Percentiles rank a stretch among this genome's conserved stretches.
Conservation (phyloP, 768 basidiomycete genomes). For the Aureoboletus auriporus region DNA sequence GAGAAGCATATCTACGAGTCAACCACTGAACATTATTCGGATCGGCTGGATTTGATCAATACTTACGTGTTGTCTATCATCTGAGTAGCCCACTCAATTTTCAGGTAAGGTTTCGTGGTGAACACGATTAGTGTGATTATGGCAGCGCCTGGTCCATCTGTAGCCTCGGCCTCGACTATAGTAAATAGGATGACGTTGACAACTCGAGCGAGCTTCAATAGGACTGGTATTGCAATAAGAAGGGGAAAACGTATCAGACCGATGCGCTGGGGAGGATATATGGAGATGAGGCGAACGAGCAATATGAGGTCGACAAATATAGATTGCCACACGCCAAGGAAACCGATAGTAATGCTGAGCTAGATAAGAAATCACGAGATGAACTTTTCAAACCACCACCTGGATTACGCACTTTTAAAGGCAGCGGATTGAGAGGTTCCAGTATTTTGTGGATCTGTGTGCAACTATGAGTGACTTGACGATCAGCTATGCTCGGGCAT, state of each 20-base stretch:
- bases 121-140: conserved; percentile 4
- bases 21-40: neutral
- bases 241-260: conserved; percentile 6
- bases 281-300: conserved; percentile 19
- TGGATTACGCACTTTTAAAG: conserved; percentile 1
- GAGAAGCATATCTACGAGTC: conserved; percentile 5
- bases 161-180: conserved; percentile 6
- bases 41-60: neutral
- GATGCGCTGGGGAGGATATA: conserved; percentile 16
- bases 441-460: conserved; percentile 22
- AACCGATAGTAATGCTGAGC: conserved; percentile 18
- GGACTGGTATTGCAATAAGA: conserved; percentile 12
- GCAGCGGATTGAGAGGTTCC: conserved; percentile 15
- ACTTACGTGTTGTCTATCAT: conserved; percentile 27
- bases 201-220: conserved; percentile 22
- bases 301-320: conserved; percentile 24
- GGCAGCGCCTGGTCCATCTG: conserved; percentile 5
- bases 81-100: conserved; percentile 29
- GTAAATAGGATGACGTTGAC: conserved; percentile 23
- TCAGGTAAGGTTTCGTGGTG: conserved; percentile 20
- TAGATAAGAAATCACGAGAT: conserved; percentile 1
- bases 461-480: neutral
- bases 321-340: conserved; percentile 20
- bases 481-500: neutral
- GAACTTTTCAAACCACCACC: neutral